Evolutionary conservation across 2,329 filamentous ascomycete genomes (phyloP), one percentile per base, ranked within the genome.

Genomic region (Diaporthe sp.): DNA sequence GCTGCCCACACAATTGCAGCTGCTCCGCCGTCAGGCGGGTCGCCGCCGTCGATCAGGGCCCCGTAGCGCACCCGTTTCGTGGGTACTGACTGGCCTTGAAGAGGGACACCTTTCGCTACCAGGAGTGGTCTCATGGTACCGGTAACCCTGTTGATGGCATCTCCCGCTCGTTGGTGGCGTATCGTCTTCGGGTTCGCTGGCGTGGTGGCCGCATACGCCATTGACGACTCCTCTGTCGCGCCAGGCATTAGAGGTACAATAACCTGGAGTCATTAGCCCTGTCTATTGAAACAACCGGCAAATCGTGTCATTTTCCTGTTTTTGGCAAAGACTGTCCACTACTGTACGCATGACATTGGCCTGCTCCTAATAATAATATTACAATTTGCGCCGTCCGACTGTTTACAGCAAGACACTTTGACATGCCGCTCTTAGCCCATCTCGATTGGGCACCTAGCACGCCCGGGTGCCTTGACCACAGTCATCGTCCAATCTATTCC

Each of bases 1-100:
- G 74, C 74, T 75, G 74, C 42, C 61, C 42, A 55, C 44, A 37
- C n/a, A 35, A 35, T 35, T 63, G 27, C 44, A 39, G 39, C 30
- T 58, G 63, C 27, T 61, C 53, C 70, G 44, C 44, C 70, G 27
- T 50, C 70, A 55, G 69, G 73, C 65, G 73, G 73, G 73, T 73
- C 70, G 35, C 30, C 70, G 44, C 44, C 51, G 63, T 55, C 70
- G 73, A 63, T 73, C 73, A 61, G 44, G 37, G 72, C 59, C 65
- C 35, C 27, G 32, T 68, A 58, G 47, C 63, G 63, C 63, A 50
- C 13, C 59, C n/a, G 63, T 39, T n/a, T 68, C 63, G 30, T 68
- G 63, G 63, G 63, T 35, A 53, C 32, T 9, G 63, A 50, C 47
- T 25, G 47, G 63, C 47, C 15, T 35, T 44, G 17, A 13, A 30